Evolutionary conservation across 768 basidiomycete species (phyloP).

Genomic region (Suillus lakei): DNA sequence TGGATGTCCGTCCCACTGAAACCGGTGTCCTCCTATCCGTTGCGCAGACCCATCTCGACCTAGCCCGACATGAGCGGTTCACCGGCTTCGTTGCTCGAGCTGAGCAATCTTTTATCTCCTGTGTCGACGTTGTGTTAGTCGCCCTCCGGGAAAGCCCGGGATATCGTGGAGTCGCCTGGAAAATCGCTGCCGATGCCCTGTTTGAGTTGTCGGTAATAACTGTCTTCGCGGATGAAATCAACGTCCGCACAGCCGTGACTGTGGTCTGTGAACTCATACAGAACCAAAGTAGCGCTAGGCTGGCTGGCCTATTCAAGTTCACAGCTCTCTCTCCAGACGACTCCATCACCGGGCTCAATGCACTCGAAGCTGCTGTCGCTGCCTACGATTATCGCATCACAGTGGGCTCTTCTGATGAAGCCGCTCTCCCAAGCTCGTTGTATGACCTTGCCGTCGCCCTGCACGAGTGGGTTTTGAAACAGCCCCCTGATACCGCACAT

Average conservation of each 20-base stretch:
- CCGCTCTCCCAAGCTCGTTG: conserved; percentile 60
- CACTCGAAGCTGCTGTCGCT: conserved; percentile 56
- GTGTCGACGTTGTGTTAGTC: conserved; percentile 55
- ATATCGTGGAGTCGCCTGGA: conserved; percentile 82
- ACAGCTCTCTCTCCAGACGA: conserved; percentile 29
- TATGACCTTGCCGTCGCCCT: conserved; percentile 76
- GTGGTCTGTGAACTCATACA: conserved; percentile 44
- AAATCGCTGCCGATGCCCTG: conserved; percentile 76
- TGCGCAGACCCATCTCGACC: conserved; percentile 71
- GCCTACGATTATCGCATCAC: conserved; percentile 67
- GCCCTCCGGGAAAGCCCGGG: conserved; percentile 58
- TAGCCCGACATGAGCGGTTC: conserved; percentile 65
- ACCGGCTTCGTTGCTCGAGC: conserved; percentile 80
- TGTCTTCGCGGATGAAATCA: conserved; percentile 49
- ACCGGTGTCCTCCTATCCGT: conserved; percentile 74
- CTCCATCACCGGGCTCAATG: conserved; percentile 37
- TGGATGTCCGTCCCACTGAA: conserved; percentile 63
- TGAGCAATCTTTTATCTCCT: conserved; percentile 69
- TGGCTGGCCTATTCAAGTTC: conserved; percentile 45
- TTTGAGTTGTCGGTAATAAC: conserved; percentile 63
- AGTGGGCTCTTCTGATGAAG: conserved; percentile 56
- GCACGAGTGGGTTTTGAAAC: conserved; percentile 48
- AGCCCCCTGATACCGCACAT: conserved; percentile 22
- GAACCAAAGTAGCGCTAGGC: conserved; percentile 43
- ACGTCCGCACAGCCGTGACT: conserved; percentile 39